Conservation (phyloP, 2,329 filamentous ascomycete genomes). For the Pseudogymnoascus destructans region DNA sequence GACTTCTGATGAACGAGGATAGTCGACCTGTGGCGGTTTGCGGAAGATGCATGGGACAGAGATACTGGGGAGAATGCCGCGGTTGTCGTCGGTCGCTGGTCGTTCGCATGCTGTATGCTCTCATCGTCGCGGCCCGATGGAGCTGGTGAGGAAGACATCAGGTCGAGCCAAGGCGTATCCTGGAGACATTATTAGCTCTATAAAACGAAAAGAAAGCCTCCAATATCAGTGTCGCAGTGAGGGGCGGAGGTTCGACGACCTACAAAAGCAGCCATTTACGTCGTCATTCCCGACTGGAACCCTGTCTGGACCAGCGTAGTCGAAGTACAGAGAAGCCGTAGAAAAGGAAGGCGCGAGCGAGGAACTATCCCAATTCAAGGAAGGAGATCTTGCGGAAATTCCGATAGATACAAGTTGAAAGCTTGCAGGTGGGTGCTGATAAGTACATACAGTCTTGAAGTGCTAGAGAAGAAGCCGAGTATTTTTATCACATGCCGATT, state of each 20-base stretch:
- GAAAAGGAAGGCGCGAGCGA: neutral
- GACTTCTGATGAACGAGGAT: conserved; percentile 97
- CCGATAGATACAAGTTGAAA: neutral
- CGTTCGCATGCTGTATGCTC: conserved; percentile 17
- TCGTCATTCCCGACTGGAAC: conserved; percentile 22
- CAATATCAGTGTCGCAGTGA: neutral
- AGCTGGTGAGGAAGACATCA: conserved; percentile 24
- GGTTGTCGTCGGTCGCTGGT: conserved; percentile 54
- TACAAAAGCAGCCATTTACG: conserved; percentile 28
- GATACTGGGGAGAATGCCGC: conserved; percentile 83
- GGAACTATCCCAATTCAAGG: neutral
- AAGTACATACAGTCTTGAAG: neutral
- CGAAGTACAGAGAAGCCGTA: neutral
- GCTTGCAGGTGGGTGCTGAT: neutral
- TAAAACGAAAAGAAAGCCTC: neutral
- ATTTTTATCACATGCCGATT: conserved; percentile 6
- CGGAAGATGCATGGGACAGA: conserved; percentile 47
- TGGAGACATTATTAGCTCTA: conserved; percentile 15
- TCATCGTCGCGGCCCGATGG: conserved; percentile 21
- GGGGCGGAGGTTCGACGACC: conserved; percentile 13
- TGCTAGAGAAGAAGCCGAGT: neutral
- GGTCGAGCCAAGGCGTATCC: conserved; percentile 27
- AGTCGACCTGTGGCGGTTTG: conserved; percentile 68
- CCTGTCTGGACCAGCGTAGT: conserved; percentile 3
- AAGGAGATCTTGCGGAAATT: neutral